phyloP scores from a whole-genome alignment of 1,139 yeast genomes.

The Blastobotrys illinoisensis region DNA sequence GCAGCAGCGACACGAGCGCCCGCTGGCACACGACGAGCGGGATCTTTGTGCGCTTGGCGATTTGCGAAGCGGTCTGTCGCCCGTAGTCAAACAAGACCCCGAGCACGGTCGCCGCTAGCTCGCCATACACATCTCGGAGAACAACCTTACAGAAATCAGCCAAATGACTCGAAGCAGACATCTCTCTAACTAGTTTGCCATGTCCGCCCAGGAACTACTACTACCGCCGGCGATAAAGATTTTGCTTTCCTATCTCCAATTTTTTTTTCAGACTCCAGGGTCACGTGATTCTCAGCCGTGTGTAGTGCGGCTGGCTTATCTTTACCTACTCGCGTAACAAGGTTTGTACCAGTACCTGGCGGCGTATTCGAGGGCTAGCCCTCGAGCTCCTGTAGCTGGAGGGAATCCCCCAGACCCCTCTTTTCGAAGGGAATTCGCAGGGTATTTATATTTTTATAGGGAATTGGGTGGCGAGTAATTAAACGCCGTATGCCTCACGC shows the following conservation, averaged over 20 bases:
- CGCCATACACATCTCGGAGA: slow-evolving; percentile 35
- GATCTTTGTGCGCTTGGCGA: slow-evolving; percentile 27
- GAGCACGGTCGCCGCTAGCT: slow-evolving; percentile 33
- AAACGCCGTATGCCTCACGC: not conserved
- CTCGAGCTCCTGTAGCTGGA: too few relatives aligned
- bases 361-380: too few relatives aligned
- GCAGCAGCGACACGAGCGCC: slow-evolving; percentile 37
- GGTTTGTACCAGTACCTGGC: too few relatives aligned
- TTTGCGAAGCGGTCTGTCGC: slow-evolving; percentile 30
- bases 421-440: too few relatives aligned
- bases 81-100: slow-evolving; percentile 33
- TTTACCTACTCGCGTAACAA: too few relatives aligned
- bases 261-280: not conserved
- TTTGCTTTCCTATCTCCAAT: not conserved
- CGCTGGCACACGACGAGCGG: slow-evolving; percentile 32
- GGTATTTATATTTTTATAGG: too few relatives aligned
- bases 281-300: not conserved
- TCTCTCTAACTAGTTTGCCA: not conserved
- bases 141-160: slow-evolving; percentile 33
- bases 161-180: slow-evolving; percentile 28
- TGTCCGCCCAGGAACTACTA: not conserved
- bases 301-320: not conserved
- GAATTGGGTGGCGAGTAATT: not conserved
- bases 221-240: not conserved
- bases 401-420: too few relatives aligned